Percentiles rank a stretch among this genome's conserved stretches.
Evolutionary conservation across 75 land plant genomes (phyloP).

Genomic region (Gnetum montanum): DNA sequence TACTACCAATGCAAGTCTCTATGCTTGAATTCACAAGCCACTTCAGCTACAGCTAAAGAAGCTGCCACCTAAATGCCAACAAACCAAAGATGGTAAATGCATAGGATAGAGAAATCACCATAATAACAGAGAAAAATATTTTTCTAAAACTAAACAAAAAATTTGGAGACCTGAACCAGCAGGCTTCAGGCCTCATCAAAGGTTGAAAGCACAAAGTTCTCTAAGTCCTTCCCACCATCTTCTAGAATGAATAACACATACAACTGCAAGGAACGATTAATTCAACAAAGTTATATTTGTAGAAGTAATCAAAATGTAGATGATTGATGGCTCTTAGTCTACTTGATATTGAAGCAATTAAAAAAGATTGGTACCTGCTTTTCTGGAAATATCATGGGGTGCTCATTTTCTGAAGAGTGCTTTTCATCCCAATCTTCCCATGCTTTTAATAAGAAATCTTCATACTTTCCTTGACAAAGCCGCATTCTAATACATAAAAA

Average conservation of each 20-base stretch:
- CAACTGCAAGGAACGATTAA: constrained; percentile 37
- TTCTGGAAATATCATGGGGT: constrained; percentile 70
- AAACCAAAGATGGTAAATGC: too few species aligned
- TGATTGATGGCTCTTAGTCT: too few species aligned
- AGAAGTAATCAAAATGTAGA: too few species aligned
- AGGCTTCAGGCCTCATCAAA: constrained; percentile 83
- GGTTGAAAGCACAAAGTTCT: constrained; percentile 64
- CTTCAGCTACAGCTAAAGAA: constrained; percentile 89
- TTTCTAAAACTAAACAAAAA: background rate
- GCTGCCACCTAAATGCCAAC: constrained; percentile 64
- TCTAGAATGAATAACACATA: constrained; percentile 74
- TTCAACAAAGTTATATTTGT: too few species aligned
- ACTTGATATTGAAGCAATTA: too few species aligned
- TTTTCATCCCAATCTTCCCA: constrained; percentile 90
- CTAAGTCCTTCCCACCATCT: constrained; percentile 90
- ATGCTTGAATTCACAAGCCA: constrained; percentile 89
- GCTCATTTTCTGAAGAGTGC: constrained; percentile 88
- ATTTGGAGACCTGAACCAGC: constrained; percentile 52
- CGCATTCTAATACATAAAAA: constrained; percentile 62
- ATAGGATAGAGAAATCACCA: background rate
- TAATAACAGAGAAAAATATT: background rate
- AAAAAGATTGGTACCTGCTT: constrained; percentile 87
- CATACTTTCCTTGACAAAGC: constrained; percentile 83
- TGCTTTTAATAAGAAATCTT: constrained; percentile 47
- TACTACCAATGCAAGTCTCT: constrained; percentile 96